Percentiles rank a stretch among this genome's conserved stretches.
These are phyloP conservation scores for Pythium aquatile DNA, from an alignment of 352 stramenopile genomes.

Conservation along the genomic window DNA sequence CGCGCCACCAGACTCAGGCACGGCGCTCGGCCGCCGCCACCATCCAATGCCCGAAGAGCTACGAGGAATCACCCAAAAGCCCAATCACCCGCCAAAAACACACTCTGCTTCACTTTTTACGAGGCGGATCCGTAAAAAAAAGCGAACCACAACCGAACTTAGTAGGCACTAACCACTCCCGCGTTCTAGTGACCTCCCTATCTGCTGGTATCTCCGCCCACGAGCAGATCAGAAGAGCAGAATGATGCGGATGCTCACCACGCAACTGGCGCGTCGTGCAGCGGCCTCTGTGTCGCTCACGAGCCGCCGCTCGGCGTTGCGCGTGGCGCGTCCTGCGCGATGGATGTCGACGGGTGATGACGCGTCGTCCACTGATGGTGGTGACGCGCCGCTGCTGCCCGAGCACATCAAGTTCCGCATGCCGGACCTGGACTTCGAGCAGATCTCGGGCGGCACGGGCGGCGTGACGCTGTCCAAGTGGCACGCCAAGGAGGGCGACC, in stretches of 20 bases:
- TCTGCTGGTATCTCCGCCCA: background rate
- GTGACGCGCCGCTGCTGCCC: constrained; percentile 40
- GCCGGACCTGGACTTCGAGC: constrained; percentile 84
- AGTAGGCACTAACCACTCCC: constrained; percentile 2
- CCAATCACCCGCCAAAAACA: constrained; percentile 20
- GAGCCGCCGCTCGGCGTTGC: background rate
- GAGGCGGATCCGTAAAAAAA: constrained; percentile 7
- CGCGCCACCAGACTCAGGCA: background rate
- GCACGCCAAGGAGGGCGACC: constrained; percentile 59
- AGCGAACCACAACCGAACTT: constrained; percentile 1
- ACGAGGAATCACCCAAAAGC: constrained; percentile 1
- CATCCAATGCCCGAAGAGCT: constrained; percentile 30
- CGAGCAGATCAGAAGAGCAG: background rate
- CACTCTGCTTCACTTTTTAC: constrained; percentile 14
- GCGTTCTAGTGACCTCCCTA: background rate
- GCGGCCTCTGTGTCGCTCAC: background rate
- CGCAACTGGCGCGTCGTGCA: constrained; percentile 1
- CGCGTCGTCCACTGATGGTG: background rate
- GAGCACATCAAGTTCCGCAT: constrained; percentile 87
- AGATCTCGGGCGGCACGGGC: constrained; percentile 50
- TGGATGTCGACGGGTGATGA: background rate
- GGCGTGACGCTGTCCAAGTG: constrained; percentile 77
- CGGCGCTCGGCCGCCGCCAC: constrained; percentile 30
- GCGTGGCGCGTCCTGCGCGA: background rate
- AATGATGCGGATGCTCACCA: background rate